Base-by-base conservation (phyloP, 441 rosid genomes). In the Jatropha podagrica region DNA sequence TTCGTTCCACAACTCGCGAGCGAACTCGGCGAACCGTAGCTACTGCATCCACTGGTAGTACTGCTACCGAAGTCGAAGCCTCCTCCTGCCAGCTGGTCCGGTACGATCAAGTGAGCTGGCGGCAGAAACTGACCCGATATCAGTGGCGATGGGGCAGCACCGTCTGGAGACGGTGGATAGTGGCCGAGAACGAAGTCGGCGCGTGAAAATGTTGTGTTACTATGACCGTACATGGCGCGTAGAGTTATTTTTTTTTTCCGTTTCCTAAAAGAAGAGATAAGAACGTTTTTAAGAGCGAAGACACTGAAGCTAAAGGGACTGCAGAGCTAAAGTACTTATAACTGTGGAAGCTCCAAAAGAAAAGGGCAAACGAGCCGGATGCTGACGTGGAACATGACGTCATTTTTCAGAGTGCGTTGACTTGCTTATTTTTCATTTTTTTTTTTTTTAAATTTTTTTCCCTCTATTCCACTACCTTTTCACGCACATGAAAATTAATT, bases 21-120 rank as follows among this genome's bases (percentile, higher is more conserved):
- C 48, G 90, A 87, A 72, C 83, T 86, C 11, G 93, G 96, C 5
- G 97, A 89, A 62, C 85, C 86, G 37, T 87, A 87, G 81, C 92
- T 80, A 74, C 90, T 88, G 81, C 89, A 78, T 65, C 94, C 84
- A 11, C 88, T 85, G 1, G 72, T 23, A 44, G 67, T 63, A 18
- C 42, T 42, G 37, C 80, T 56, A 59, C 63, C 78, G 7, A 71
- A 7, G 15, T 77, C 75, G 17, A 73, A 15, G 26, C 61, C 56
- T 3, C 68, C 75, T 23, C 12, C 5, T 23, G 18, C 8, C 20
- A 52, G 13, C 38, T 77, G 67, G 54, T 77, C 76, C 1, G 80
- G 82, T 74, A 72, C 80, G 77, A 71, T 83, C 72, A 79, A 58
- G 82, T 77, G 68, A 65, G 82, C 18, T 52, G 83, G 78, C 8